These are phyloP conservation scores for Diplodia intermedia DNA, from an alignment of 2,329 filamentous ascomycete genomes.

Conservation along the genomic window DNA sequence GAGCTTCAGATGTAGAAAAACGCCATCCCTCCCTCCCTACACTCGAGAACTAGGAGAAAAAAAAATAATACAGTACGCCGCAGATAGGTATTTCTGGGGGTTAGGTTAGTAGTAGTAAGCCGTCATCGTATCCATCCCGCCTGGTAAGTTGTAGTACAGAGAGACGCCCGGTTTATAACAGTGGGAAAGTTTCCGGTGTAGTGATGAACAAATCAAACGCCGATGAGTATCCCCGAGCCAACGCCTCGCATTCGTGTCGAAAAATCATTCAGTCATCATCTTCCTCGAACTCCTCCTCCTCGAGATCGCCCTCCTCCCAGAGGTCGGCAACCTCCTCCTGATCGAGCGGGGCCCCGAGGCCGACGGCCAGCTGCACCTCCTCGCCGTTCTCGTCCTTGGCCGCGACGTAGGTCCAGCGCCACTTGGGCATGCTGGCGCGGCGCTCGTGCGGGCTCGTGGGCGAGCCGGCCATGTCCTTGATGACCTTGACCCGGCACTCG, in stretches of 20 bases:
- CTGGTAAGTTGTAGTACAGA: conserved; percentile 13
- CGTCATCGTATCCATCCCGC: neutral
- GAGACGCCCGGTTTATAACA: neutral
- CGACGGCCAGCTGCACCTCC: conserved; percentile 23
- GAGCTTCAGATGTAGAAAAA: neutral
- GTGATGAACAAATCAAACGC: conserved; percentile 1
- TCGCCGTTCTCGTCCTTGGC: conserved; percentile 12
- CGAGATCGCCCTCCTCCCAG: conserved; percentile 27
- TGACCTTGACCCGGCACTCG: conserved; percentile 22
- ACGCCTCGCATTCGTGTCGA: neutral
- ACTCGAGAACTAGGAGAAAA: neutral
- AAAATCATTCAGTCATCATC: conserved; percentile 15
- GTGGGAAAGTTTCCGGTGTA: neutral
- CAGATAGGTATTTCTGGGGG: conserved; percentile 4
- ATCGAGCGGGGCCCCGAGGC: conserved; percentile 23
- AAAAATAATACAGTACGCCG: neutral
- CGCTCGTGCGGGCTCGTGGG: neutral
- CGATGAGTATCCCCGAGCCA: neutral
- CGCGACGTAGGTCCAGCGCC: conserved; percentile 17
- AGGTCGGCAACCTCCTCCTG: conserved; percentile 31
- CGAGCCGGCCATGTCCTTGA: neutral
- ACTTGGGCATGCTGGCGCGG: conserved; percentile 13
- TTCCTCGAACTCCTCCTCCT: conserved; percentile 13
- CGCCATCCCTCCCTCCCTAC: neutral
- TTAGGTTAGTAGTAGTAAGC: neutral